Evolutionary conservation across 352 stramenopile species (phyloP).

Genomic region (Phytophthora uliginosa): DNA sequence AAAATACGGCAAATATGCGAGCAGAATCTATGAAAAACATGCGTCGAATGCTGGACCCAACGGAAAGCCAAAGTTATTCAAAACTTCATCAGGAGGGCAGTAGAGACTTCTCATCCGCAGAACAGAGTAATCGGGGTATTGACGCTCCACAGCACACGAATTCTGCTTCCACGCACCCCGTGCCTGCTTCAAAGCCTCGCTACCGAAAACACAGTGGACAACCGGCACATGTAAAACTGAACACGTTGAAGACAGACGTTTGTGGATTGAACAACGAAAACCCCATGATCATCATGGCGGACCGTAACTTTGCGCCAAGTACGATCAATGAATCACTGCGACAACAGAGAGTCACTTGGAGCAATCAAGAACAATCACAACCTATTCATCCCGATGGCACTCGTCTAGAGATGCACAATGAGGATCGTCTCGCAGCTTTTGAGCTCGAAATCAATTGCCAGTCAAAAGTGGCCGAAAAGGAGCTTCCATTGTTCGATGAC

Average conservation of each 20-base stretch:
- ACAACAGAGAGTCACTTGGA: background rate
- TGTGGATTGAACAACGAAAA: background rate
- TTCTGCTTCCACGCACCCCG: too few relatives aligned
- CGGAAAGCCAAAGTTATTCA: constrained; percentile 33
- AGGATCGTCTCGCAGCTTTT: background rate
- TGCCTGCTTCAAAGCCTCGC: background rate
- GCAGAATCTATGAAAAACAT: constrained; percentile 28
- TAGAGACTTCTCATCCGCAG: background rate
- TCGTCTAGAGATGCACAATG: background rate
- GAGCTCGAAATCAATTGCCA: background rate
- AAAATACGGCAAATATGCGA: constrained; percentile 1
- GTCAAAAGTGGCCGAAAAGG: background rate
- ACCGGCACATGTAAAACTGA: background rate
- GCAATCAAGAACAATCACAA: background rate
- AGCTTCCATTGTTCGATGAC: constrained; percentile 36
- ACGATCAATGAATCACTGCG: background rate
- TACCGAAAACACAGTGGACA: background rate
- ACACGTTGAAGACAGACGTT: background rate
- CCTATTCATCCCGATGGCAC: background rate
- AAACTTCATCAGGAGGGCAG: constrained; percentile 14
- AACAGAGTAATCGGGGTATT: background rate
- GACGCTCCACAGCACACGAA: background rate
- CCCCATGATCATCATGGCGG: background rate
- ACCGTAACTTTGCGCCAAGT: background rate
- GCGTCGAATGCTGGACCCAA: constrained; percentile 53